These are phyloP conservation scores for Sanghuangporus sanghuang DNA, from an alignment of 1,284 basidiomycete species.

Conservation along the genomic window DNA sequence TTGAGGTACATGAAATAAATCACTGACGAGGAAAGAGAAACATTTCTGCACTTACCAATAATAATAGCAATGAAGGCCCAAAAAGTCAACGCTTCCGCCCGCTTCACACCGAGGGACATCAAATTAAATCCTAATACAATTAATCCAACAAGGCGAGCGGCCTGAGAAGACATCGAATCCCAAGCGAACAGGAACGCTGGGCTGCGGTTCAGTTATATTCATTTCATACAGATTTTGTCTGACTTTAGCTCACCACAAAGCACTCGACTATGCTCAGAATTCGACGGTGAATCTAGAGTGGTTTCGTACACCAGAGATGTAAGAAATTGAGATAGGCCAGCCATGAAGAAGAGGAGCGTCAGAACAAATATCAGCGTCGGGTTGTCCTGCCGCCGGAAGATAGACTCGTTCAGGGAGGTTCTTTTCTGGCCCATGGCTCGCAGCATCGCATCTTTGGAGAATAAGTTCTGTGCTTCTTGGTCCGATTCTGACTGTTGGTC, in stretches of 20 bases:
- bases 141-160: conserved; percentile 39
- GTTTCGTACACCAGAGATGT: conserved; percentile 32
- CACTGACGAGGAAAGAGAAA: neutral
- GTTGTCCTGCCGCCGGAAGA: conserved; percentile 21
- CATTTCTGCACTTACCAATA: conserved; percentile 32
- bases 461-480: neutral
- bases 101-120: conserved; percentile 28
- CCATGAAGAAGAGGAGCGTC: conserved; percentile 39
- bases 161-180: conserved; percentile 40
- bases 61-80: conserved; percentile 32
- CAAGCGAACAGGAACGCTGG: conserved; percentile 47
- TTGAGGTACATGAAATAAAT: neutral
- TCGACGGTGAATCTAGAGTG: neutral
- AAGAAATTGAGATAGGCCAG: conserved; percentile 38
- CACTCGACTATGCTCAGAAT: neutral
- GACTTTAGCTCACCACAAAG: conserved; percentile 33
- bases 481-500: conserved; percentile 3
- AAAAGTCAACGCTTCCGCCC: conserved; percentile 32
- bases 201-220: neutral
- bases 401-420: neutral
- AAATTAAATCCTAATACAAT: conserved; percentile 39
- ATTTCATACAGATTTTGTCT: neutral
- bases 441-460: neutral
- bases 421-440: neutral
- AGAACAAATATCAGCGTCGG: conserved; percentile 35